Evolutionary conservation across 2,329 filamentous ascomycete species (phyloP).

Genomic region (Alternaria novae-zelandiae): DNA sequence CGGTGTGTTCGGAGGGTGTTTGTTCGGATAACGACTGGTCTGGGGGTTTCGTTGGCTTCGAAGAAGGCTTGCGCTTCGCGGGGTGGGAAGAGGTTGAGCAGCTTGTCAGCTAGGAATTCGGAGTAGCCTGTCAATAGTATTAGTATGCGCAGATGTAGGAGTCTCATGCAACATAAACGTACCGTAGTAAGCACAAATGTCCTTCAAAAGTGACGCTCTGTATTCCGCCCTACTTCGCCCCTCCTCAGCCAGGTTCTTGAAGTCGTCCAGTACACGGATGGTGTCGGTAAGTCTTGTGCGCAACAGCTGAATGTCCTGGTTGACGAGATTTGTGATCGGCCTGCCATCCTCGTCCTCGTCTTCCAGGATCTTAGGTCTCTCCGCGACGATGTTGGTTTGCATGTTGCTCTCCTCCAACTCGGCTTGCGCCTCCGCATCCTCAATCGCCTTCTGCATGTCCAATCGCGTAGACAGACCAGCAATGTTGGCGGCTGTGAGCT

Average conservation of each 20-base stretch:
- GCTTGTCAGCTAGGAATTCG: constrained; percentile 91
- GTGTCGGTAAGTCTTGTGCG: constrained; percentile 91
- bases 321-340: constrained; percentile 66
- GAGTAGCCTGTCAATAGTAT: constrained; percentile 68
- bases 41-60: constrained; percentile 94
- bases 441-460: constrained; percentile 76
- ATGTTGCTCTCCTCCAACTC: constrained; percentile 85
- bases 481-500: constrained; percentile 93
- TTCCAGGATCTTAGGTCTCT: constrained; percentile 67
- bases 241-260: constrained; percentile 79
- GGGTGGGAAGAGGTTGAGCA: constrained; percentile 89
- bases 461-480: constrained; percentile 86
- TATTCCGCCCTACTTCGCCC: constrained; percentile 88
- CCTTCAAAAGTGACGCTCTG: constrained; percentile 81
- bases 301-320: constrained; percentile 85
- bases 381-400: constrained; percentile 88
- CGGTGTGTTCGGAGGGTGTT: constrained; percentile 85
- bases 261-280: constrained; percentile 87
- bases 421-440: constrained; percentile 81
- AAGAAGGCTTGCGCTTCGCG: constrained; percentile 97
- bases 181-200: constrained; percentile 92
- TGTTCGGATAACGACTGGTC: constrained; percentile 93
- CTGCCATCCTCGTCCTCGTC: constrained; percentile 66
- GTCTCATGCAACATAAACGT: not conserved
- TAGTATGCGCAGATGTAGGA: not conserved